Evolutionary conservation across 1,284 basidiomycete species (phyloP), one percentile per base, ranked within the genome.

Genomic region (Pisolithus thermaeus): DNA sequence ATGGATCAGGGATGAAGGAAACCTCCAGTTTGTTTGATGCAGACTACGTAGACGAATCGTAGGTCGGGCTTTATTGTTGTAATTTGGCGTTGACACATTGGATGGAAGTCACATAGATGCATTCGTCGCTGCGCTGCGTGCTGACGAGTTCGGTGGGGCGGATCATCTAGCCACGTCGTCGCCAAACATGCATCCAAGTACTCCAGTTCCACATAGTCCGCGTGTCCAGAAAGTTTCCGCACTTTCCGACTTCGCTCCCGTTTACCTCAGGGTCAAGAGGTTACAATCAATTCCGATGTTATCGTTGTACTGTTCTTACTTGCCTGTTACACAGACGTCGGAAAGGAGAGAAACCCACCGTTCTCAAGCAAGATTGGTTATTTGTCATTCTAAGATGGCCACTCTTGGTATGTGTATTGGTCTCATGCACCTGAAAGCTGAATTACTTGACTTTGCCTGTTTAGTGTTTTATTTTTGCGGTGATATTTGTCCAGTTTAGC

Each of bases 211-310:
- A 20, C 67, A 65, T 50, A 66, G 66, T 50, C 65, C 70, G 18
- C 73, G 73, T 28, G 73, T 79, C 35, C 70, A 86, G 62, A 93
- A 92, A 70, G 83, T 97, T 14, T 86, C 90, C 48, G 92, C 93
- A 0, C 73, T 95, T 42, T 92, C 88, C 9, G 94, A 97, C 68
- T 97, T 96, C 65, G 94, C 94, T 1, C 94, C 94, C 0, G 83
- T 97, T 18, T 90, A 95, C 65, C 70, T 91, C 58, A 84, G 78
- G 61, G 84, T 96, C 28, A 82, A 79, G 65, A 81, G 73, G 87
- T 86, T 57, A 50, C 65, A 23, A 25, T 36, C 30, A 50, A 12
- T 35, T 43, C 52, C 25, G 8, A 28, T 28, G 23, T 6, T 16
- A 27, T 43, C 25, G 22, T 28, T 16, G 23, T n/a, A 5, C 30